Conservation (phyloP, 768 basidiomycete species). For the Tephrocybe sp. region DNA sequence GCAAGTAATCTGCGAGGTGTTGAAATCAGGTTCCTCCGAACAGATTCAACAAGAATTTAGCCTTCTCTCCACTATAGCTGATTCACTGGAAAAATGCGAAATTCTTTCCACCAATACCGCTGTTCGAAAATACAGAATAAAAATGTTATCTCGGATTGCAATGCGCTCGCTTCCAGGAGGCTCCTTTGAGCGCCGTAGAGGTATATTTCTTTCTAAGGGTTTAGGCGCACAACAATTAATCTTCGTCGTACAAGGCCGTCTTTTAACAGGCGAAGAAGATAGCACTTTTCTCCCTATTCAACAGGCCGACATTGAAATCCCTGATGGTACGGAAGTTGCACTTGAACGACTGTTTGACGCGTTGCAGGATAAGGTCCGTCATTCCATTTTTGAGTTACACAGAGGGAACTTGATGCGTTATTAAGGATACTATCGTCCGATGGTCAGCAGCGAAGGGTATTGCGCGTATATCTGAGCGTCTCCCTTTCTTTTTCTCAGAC, state of each 20-base stretch:
- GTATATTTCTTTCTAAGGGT: slow-evolving; percentile 24
- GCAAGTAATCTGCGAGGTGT: slow-evolving; percentile 67
- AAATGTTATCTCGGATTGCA: slow-evolving; percentile 65
- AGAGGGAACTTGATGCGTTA: background rate
- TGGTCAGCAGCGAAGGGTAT: slow-evolving; percentile 94
- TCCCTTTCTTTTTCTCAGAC: slow-evolving; percentile 69
- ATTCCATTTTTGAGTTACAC: background rate
- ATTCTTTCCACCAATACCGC: slow-evolving; percentile 55
- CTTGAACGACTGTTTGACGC: slow-evolving; percentile 70
- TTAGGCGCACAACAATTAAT: slow-evolving; percentile 1
- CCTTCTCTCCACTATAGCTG: slow-evolving; percentile 43
- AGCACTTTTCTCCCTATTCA: slow-evolving; percentile 12
- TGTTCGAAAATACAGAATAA: slow-evolving; percentile 65
- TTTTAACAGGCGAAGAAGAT: slow-evolving; percentile 23
- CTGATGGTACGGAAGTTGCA: slow-evolving; percentile 73
- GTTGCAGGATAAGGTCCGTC: slow-evolving; percentile 76
- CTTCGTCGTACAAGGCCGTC: slow-evolving; percentile 23
- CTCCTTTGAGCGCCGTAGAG: slow-evolving; percentile 35
- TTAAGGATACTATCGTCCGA: slow-evolving; percentile 89
- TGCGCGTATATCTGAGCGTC: slow-evolving; percentile 76
- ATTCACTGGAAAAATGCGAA: slow-evolving; percentile 36
- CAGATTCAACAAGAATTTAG: slow-evolving; percentile 43
- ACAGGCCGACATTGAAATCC: slow-evolving; percentile 58
- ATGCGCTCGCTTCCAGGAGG: slow-evolving; percentile 56
- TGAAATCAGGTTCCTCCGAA: slow-evolving; percentile 58